These are phyloP conservation scores for Eucalyptus regnans DNA, from an alignment of 345 rosid genomes.

Conservation along the genomic window DNA sequence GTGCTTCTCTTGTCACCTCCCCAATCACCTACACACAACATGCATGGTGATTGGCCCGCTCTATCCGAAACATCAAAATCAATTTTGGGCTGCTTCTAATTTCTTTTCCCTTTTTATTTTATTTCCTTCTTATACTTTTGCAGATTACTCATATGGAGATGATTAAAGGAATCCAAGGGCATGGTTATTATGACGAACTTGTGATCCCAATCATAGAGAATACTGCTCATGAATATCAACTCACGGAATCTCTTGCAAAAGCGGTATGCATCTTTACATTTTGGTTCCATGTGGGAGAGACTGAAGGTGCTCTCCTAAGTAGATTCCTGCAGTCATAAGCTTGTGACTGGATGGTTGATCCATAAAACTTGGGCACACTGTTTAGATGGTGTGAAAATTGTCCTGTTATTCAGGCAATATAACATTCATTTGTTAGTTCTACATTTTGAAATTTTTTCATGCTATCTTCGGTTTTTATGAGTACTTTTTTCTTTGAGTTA, in stretches of 20 bases:
- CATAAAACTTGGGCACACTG: background rate
- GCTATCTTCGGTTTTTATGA: background rate
- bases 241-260: constrained; percentile 85
- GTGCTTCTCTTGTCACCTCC: background rate
- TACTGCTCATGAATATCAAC: constrained; percentile 81
- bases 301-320: background rate
- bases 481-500: background rate
- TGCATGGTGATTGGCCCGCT: background rate
- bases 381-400: background rate
- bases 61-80: background rate
- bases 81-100: background rate
- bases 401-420: background rate
- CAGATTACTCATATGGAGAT: constrained; percentile 99
- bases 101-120: background rate
- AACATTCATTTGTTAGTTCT: background rate
- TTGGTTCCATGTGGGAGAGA: background rate
- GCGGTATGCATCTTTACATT: constrained; percentile 37
- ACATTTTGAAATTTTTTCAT: background rate
- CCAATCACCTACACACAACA: background rate
- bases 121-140: background rate
- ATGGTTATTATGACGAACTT: constrained; percentile 90
- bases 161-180: constrained; percentile 98
- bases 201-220: constrained; percentile 95
- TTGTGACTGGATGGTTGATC: background rate
- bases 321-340: background rate